A percentile compares a stretch with the other conserved stretches of the same genome.
These are phyloP conservation scores for Pugionium cornutum DNA, from an alignment of 345 rosid species.

Conservation along the genomic window DNA sequence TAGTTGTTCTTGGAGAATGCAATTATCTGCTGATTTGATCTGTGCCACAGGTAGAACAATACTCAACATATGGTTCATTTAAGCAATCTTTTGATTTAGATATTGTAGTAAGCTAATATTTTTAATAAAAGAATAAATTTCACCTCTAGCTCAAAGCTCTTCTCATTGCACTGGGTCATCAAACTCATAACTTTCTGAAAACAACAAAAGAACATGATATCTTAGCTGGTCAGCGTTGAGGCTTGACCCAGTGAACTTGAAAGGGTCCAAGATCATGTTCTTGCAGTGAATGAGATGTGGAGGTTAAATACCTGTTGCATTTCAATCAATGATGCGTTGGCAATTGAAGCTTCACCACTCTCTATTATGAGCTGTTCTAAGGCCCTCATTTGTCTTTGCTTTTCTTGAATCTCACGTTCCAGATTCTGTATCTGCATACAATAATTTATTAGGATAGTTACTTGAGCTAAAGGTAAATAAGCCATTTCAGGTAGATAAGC, in stretches of 20 bases:
- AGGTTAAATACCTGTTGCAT: conserved; percentile 82
- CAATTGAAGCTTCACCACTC: conserved; percentile 90
- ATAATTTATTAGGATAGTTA: conserved; percentile 23
- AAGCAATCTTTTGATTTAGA: conserved; percentile 11
- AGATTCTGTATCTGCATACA: conserved; percentile 65
- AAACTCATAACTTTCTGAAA: conserved; percentile 83
- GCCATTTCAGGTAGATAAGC: neutral
- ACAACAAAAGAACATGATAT: conserved; percentile 32
- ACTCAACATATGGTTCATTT: conserved; percentile 26
- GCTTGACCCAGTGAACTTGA: conserved; percentile 24
- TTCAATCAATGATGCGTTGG: conserved; percentile 87
- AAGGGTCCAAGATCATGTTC: conserved; percentile 29
- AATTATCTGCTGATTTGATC: conserved; percentile 97
- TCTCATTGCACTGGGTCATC: conserved; percentile 96
- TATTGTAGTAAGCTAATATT: conserved; percentile 19
- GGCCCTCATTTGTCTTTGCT: conserved; percentile 81
- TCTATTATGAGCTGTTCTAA: conserved; percentile 86
- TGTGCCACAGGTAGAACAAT: conserved; percentile 47
- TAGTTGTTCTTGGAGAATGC: conserved; percentile 95
- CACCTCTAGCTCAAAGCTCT: conserved; percentile 96
- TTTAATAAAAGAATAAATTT: neutral
- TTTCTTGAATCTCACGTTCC: conserved; percentile 89
- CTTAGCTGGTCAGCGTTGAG: conserved; percentile 5
- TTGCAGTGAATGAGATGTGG: conserved; percentile 5
- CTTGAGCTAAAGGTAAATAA: conserved; percentile 3